Evolutionary conservation across 2,329 filamentous ascomycete genomes (phyloP).

Genomic region (Diplodia scrobiculata): DNA sequence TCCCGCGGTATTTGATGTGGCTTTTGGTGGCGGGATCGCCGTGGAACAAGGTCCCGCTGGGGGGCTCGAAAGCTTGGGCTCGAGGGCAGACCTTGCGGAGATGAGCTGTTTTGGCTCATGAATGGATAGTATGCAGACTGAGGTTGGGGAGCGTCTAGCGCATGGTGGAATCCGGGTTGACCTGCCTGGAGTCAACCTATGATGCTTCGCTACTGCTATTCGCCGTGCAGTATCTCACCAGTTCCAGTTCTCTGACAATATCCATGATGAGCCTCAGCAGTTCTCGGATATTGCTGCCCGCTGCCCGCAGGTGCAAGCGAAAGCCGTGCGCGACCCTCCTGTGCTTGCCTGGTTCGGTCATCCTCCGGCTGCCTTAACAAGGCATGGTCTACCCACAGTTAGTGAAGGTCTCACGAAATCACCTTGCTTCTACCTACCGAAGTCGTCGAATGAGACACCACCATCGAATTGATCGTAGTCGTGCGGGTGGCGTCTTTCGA

Average conservation of each 20-base stretch:
- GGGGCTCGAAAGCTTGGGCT: constrained; percentile 48
- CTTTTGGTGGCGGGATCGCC: background rate
- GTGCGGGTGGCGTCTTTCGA: background rate
- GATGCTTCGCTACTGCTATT: background rate
- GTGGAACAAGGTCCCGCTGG: constrained; percentile 35
- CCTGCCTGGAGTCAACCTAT: background rate
- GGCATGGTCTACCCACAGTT: constrained; percentile 39
- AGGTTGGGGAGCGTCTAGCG: constrained; percentile 6
- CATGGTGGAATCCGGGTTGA: background rate
- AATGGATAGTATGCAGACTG: constrained; percentile 36
- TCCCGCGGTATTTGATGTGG: background rate
- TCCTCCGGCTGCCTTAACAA: constrained; percentile 40
- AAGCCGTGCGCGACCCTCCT: constrained; percentile 42
- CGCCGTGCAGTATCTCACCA: background rate
- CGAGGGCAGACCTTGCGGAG: constrained; percentile 39
- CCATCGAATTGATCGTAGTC: background rate
- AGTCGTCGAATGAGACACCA: constrained; percentile 13
- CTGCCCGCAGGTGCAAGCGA: constrained; percentile 38
- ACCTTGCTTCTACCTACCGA: background rate
- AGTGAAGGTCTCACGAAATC: background rate
- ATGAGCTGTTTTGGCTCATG: constrained; percentile 38
- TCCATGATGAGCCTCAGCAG: background rate
- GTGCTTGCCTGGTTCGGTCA: constrained; percentile 42
- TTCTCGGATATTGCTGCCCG: background rate
- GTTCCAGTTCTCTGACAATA: background rate